phyloP scores from a whole-genome alignment of 257 asterid species.

The Salvia hispanica region DNA sequence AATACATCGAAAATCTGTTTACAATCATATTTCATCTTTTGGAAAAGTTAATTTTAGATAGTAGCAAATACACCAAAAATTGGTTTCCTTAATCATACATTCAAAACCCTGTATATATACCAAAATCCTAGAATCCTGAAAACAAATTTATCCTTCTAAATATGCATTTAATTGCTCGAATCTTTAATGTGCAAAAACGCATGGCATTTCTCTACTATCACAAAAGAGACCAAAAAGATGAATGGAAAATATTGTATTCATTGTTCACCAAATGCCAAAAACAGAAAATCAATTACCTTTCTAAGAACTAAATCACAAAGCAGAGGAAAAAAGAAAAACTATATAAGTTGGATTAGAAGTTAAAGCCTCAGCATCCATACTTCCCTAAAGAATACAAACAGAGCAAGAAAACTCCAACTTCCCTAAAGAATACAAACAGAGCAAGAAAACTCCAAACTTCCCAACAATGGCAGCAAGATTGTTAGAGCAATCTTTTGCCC shows the following conservation, averaged over 20 bases:
- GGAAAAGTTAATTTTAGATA: too few relatives aligned
- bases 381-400: not conserved
- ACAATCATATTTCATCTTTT: too few relatives aligned
- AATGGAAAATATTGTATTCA: not conserved
- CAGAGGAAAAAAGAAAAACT: slow-evolving; percentile 2
- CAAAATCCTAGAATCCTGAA: too few relatives aligned
- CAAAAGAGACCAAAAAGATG: not conserved
- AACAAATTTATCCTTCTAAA: too few relatives aligned
- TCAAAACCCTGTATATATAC: too few relatives aligned
- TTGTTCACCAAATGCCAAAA: slow-evolving; percentile 25
- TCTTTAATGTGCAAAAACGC: not conserved
- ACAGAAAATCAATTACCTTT: slow-evolving; percentile 28
- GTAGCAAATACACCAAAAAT: too few relatives aligned
- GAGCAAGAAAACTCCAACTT: not conserved
- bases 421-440: slow-evolving; percentile 9
- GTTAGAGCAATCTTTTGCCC: too few relatives aligned
- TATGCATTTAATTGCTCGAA: too few relatives aligned
- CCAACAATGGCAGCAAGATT: not conserved
- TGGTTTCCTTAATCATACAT: too few relatives aligned
- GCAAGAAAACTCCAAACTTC: not conserved
- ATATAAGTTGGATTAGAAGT: slow-evolving; percentile 4
- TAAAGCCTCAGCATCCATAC: slow-evolving; percentile 25
- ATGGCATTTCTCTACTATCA: not conserved
- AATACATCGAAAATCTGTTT: too few relatives aligned
- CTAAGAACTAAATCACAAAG: slow-evolving; percentile 19